phyloP scores from a whole-genome alignment of 1,284 basidiomycete species.

The Apiotrichum sp. region DNA sequence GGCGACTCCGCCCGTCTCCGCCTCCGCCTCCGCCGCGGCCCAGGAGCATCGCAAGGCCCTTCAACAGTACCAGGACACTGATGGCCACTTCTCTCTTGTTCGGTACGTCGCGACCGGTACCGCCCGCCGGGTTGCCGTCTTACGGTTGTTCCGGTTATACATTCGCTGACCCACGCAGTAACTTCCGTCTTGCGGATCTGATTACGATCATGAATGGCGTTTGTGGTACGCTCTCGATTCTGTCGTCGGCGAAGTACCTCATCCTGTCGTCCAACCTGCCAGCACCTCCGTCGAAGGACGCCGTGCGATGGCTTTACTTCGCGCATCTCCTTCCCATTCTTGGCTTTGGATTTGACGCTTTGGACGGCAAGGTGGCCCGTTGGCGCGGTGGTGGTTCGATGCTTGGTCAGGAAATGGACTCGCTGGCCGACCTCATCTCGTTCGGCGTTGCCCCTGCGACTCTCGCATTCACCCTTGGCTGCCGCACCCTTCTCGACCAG shows the following conservation, averaged over 20 bases:
- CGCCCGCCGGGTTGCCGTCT: no score
- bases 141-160: neutral
- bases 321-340: slow-evolving; percentile 84
- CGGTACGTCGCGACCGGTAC: slow-evolving; percentile 54
- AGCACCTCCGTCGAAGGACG: slow-evolving; percentile 31
- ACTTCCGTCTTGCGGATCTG: slow-evolving; percentile 94
- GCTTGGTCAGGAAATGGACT: slow-evolving; percentile 98
- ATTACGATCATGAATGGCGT: slow-evolving; percentile 99
- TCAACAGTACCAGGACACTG: slow-evolving; percentile 77
- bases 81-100: slow-evolving; percentile 92
- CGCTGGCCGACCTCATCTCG: slow-evolving; percentile 91
- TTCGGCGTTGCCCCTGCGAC: slow-evolving; percentile 96
- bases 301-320: slow-evolving; percentile 58
- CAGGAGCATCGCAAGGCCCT: slow-evolving; percentile 55
- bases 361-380: slow-evolving; percentile 95
- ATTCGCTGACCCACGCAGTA: slow-evolving; percentile 53
- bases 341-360: slow-evolving; percentile 96
- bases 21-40: neutral
- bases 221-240: slow-evolving; percentile 84
- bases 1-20: neutral
- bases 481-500: slow-evolving; percentile 83
- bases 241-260: slow-evolving; percentile 88
- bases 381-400: slow-evolving; percentile 94
- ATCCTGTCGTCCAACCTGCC: slow-evolving; percentile 67
- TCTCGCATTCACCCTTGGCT: slow-evolving; percentile 82